Evolutionary conservation across 306 rosid genomes (phyloP).

Genomic region (Purshia tridentata): DNA sequence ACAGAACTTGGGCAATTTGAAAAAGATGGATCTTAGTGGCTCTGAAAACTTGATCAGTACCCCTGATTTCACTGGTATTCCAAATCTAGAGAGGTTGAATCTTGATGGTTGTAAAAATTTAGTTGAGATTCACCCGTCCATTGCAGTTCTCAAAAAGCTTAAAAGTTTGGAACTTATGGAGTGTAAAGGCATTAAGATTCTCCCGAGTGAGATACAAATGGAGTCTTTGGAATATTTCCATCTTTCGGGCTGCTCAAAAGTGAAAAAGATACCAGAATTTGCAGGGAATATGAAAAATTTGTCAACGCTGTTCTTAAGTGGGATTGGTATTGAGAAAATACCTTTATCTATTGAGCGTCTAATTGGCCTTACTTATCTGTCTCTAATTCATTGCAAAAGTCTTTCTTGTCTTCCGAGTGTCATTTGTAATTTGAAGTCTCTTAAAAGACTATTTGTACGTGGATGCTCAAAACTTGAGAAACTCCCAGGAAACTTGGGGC

Average conservation of each 20-base stretch:
- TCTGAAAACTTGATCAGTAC: slow-evolving; percentile 5
- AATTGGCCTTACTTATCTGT: not conserved
- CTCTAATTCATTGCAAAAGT: not conserved
- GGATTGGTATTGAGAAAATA: not conserved
- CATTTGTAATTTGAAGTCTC: slow-evolving; percentile 12
- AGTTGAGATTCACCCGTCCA: slow-evolving; percentile 19
- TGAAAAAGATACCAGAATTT: slow-evolving; percentile 19
- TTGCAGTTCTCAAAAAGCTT: slow-evolving; percentile 9
- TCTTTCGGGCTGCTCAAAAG: slow-evolving; percentile 12
- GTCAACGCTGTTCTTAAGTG: not conserved
- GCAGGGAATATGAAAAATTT: slow-evolving; percentile 5
- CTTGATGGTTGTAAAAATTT: slow-evolving; percentile 7
- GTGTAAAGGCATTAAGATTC: slow-evolving; percentile 2
- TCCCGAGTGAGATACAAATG: not conserved
- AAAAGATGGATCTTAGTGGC: slow-evolving; percentile 7
- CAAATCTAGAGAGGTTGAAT: slow-evolving; percentile 6
- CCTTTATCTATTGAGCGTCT: slow-evolving; percentile 6
- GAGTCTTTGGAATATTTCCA: slow-evolving; percentile 1
- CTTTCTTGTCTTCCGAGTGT: not conserved
- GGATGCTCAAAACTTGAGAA: slow-evolving; percentile 12
- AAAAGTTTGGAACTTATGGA: not conserved
- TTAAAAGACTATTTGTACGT: not conserved
- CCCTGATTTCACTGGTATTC: slow-evolving; percentile 11
- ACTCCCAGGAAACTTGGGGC: not conserved
- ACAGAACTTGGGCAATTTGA: too few relatives aligned